phyloP scores from a whole-genome alignment of 768 basidiomycete genomes.

The Scleroderma citrinum region DNA sequence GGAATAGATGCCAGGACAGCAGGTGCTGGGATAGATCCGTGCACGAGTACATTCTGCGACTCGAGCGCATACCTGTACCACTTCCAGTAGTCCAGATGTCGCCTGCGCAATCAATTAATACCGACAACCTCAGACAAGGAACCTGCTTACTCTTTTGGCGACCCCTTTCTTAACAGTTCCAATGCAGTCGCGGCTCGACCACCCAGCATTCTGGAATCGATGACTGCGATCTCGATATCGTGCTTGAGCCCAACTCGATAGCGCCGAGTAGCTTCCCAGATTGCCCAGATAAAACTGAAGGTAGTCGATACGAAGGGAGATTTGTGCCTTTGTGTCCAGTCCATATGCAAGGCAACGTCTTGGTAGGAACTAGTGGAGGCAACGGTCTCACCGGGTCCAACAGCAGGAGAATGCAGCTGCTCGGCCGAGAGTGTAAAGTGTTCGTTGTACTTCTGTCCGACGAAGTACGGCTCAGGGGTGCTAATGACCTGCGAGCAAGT shows the following conservation, averaged over 20 bases:
- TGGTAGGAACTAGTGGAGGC: slow-evolving; percentile 39
- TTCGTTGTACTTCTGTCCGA: slow-evolving; percentile 60
- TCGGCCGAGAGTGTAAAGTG: slow-evolving; percentile 32
- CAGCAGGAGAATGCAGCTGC: slow-evolving; percentile 29
- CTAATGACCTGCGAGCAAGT: slow-evolving; percentile 48
- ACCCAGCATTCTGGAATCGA: slow-evolving; percentile 58
- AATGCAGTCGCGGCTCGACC: slow-evolving; percentile 59
- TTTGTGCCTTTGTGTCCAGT: slow-evolving; percentile 67
- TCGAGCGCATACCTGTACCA: slow-evolving; percentile 74
- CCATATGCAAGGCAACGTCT: slow-evolving; percentile 66
- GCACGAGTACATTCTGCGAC: slow-evolving; percentile 69
- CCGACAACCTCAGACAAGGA: not conserved
- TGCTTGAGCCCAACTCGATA: slow-evolving; percentile 69
- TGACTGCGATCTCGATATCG: slow-evolving; percentile 72
- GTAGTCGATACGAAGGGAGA: slow-evolving; percentile 72
- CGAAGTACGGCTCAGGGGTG: slow-evolving; percentile 55
- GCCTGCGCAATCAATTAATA: slow-evolving; percentile 30
- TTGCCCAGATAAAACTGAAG: slow-evolving; percentile 76
- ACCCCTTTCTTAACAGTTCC: slow-evolving; percentile 50
- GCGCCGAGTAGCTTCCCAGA: slow-evolving; percentile 78
- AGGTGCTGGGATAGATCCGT: slow-evolving; percentile 58
- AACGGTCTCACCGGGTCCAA: slow-evolving; percentile 27
- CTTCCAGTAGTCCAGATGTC: slow-evolving; percentile 61
- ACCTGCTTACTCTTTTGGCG: slow-evolving; percentile 48
- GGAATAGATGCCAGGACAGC: slow-evolving; percentile 70